These are phyloP conservation scores for Fusarium duplospermum DNA, from an alignment of 2,329 filamentous ascomycete genomes.

Conservation along the genomic window DNA sequence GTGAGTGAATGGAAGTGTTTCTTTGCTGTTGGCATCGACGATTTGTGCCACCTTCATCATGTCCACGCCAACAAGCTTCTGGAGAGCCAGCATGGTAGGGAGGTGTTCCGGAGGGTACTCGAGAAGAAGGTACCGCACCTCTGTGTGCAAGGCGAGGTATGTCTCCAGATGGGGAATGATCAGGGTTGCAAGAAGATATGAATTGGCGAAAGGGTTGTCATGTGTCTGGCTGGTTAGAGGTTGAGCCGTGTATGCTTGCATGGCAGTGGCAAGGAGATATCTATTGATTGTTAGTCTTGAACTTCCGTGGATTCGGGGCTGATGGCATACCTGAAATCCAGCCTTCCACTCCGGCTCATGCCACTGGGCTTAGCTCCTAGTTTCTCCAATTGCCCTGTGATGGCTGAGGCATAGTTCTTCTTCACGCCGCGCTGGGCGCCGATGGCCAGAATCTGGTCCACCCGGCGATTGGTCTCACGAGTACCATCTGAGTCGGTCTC, in stretches of 20 bases:
- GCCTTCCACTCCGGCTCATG: conserved; percentile 62
- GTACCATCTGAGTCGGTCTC: conserved; percentile 48
- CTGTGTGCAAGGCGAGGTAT: conserved; percentile 64
- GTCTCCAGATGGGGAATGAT: conserved; percentile 71
- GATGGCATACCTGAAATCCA: conserved; percentile 67
- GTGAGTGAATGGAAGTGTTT: conserved; percentile 53
- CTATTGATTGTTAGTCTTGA: conserved; percentile 49
- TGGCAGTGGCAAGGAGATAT: conserved; percentile 69
- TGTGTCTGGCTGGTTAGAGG: conserved; percentile 61
- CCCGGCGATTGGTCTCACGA: conserved; percentile 51
- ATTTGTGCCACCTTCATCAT: conserved; percentile 70
- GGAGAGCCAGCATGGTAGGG: conserved; percentile 66
- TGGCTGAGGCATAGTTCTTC: conserved; percentile 59
- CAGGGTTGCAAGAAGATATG: conserved; percentile 66
- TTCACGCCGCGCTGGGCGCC: conserved; percentile 67
- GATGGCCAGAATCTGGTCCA: conserved; percentile 71
- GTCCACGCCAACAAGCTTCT: conserved; percentile 66
- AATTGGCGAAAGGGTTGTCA: conserved; percentile 66
- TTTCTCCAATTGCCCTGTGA: conserved; percentile 65
- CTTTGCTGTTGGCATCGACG: conserved; percentile 57
- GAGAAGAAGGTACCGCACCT: conserved; percentile 67
- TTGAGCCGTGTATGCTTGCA: conserved; percentile 68
- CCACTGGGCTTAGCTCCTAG: conserved; percentile 64
- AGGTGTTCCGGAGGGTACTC: conserved; percentile 70
- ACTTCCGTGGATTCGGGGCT: neutral